Base-by-base conservation (phyloP, 805 yeast species). In the Zygoascus biomembranicola region DNA sequence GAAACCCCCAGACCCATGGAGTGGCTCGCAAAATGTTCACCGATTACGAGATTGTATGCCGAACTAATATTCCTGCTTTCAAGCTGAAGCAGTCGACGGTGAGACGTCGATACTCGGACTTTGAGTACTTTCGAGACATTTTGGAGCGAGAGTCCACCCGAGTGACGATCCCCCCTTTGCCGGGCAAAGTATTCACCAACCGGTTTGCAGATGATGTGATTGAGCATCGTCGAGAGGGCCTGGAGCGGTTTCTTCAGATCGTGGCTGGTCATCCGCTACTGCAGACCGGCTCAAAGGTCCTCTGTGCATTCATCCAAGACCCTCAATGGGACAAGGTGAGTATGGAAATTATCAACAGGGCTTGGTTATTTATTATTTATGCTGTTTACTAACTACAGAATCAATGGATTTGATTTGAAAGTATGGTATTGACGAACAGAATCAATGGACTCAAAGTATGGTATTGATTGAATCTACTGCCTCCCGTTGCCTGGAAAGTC, bases 201-300 rank as follows among this genome's bases (percentile, higher is more conserved):
- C 77, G 92, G 57, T 90, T 90, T 68, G 81, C 82, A 55, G 94
- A 87, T 55, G 83, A 86, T 44, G 83, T 85, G 55, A 90, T 94
- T 53, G 96, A 88, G 63, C 82, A 81, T 50, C 77, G 99, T 63
- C 73, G 96, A 53, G 79, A 78, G 59, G 97, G 96, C 0, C 73
- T 92, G 47, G 95, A 90, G 68, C 79, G 80, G 63, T 92, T 95
- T 70, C 67, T 94, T 43, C 75, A 69, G 57, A 66, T 66, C 16
- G 95, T 90, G 18, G 94, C 95, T 13, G 94, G 96, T 11, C 99
- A 92, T 68, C 99, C 99, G 1, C 70, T 92, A 57, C 71, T 92
- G 55, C 98, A 94, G 70, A 86, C 96, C 0, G 95, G 95, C 0
- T 77, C 92, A 19, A 80, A 81, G 60, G 81, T 84, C 0, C 76